Evolutionary conservation across 1,139 yeast species (phyloP), one percentile per base, ranked within the genome.

Genomic region (Candida frijolesensis): DNA sequence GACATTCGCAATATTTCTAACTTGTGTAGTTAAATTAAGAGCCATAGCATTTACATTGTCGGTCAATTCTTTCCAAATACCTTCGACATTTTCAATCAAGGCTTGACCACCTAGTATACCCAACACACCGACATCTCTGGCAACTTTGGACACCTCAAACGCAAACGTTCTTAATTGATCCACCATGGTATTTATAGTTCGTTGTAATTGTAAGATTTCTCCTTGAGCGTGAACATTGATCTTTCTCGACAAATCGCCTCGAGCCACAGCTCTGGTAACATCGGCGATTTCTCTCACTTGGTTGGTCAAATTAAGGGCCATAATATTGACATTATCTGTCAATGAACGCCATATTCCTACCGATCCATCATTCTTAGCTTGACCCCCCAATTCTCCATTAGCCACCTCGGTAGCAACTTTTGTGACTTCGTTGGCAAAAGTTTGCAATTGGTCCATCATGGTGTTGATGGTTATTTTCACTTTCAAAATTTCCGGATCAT

Each of bases 31-130:
- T 62, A 89, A 77, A 67, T 89, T 89, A 48, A 87, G 78, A 27
- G 96, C 96, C 96, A 89, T 89, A 44, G 96, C 96, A 63, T 89
- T 89, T 52, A 89, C 96, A 62, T 89, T 89, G 67, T 89, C 96
- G 4, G 96, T 88, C 49, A 89, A 76, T 68, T 89, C 96, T 62
- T 87, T 84, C 96, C 96, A 89, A 53, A 89, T 89, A 57, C 96
- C 96, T 64, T 87, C 91, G 44, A 88, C 95, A 57, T 87, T 87
- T 55, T 83, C 89, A 51, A 89, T 87, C 54, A 85, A 82, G 1
- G 96, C 96, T 66, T 89, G 96, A 9, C 96, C 96, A 45, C 96
- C 96, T 51, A 89, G 74, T 35, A 89, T 80, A 57, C 96, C 96
- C 59, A 88, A 87, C 29, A 89, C 96, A 63, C 96, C 96, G 25